phyloP scores from a whole-genome alignment of 257 asterid species.

The Datura wrightii region DNA sequence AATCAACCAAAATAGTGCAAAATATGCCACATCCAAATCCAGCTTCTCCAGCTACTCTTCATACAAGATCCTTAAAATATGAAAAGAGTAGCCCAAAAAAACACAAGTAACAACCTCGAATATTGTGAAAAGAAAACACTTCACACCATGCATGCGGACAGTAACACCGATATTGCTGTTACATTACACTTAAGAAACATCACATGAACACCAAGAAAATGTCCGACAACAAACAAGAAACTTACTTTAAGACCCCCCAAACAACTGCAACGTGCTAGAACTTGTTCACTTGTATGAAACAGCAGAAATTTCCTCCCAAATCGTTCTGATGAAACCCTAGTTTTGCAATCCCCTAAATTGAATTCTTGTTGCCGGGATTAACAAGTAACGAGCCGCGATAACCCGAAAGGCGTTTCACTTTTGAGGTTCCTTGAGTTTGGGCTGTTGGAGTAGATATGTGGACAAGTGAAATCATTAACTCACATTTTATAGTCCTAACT shows the following conservation, averaged over 20 bases:
- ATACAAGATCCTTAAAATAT: background rate
- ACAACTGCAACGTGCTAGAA: background rate
- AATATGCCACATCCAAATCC: background rate
- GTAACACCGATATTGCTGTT: background rate
- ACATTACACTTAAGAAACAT: background rate
- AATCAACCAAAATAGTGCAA: background rate
- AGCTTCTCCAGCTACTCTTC: conserved; percentile 15
- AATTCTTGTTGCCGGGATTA: too few relatives aligned
- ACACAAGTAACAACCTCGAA: background rate
- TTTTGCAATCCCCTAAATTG: background rate
- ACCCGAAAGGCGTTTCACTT: too few relatives aligned
- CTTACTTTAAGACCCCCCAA: background rate
- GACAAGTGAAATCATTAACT: too few relatives aligned
- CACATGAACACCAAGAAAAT: background rate
- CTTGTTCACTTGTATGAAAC: background rate
- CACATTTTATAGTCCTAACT: too few relatives aligned
- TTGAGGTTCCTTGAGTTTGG: too few relatives aligned
- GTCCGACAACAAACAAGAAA: background rate
- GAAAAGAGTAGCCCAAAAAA: background rate
- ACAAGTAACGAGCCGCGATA: too few relatives aligned
- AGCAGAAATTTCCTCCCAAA: background rate
- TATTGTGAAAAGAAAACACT: background rate
- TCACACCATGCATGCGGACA: background rate
- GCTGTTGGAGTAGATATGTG: too few relatives aligned
- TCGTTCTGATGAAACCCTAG: background rate